Conservation (phyloP, 495 filamentous ascomycete species). For the Aspergillus incahuasiensis region DNA sequence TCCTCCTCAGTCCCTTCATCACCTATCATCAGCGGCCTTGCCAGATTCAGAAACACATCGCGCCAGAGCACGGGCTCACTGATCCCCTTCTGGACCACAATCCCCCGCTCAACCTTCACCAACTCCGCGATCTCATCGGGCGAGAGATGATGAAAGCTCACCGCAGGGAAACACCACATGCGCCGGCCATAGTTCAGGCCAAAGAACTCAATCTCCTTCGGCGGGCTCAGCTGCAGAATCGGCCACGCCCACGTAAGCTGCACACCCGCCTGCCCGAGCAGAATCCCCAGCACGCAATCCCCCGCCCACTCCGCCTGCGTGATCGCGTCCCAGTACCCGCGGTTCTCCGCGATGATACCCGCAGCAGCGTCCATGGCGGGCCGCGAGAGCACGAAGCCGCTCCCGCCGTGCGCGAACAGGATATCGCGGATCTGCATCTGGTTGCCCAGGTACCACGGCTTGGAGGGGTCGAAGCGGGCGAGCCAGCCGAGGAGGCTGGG, state of each 20-base stretch:
- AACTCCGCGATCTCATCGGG: conserved; percentile 35
- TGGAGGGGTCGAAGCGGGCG: conserved; percentile 39
- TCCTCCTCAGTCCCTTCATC: too few species aligned
- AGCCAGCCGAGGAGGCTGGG: conserved; percentile 57
- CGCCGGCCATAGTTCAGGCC: conserved; percentile 27
- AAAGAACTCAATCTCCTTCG: conserved; percentile 34
- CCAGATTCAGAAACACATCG: conserved; percentile 13
- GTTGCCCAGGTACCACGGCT: conserved; percentile 51
- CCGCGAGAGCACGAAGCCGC: conserved; percentile 53
- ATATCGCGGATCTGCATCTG: conserved; percentile 42
- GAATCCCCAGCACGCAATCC: conserved; percentile 44
- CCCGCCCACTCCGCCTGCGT: conserved; percentile 36
- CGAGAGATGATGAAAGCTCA: conserved; percentile 47
- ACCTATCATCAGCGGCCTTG: not conserved
- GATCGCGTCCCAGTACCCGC: conserved; percentile 26
- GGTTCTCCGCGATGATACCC: conserved; percentile 14
- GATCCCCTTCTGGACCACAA: conserved; percentile 19
- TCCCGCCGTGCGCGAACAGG: conserved; percentile 63
- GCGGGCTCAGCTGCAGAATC: conserved; percentile 26
- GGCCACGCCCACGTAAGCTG: conserved; percentile 35
- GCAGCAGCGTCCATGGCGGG: conserved; percentile 29
- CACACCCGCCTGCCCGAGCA: conserved; percentile 32
- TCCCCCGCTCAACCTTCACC: conserved; percentile 37
- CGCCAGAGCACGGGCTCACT: conserved; percentile 8
- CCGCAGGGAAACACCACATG: conserved; percentile 47